These are phyloP conservation scores for Trichosporon inkin DNA, from an alignment of 1,284 basidiomycete species.

Conservation along the genomic window DNA sequence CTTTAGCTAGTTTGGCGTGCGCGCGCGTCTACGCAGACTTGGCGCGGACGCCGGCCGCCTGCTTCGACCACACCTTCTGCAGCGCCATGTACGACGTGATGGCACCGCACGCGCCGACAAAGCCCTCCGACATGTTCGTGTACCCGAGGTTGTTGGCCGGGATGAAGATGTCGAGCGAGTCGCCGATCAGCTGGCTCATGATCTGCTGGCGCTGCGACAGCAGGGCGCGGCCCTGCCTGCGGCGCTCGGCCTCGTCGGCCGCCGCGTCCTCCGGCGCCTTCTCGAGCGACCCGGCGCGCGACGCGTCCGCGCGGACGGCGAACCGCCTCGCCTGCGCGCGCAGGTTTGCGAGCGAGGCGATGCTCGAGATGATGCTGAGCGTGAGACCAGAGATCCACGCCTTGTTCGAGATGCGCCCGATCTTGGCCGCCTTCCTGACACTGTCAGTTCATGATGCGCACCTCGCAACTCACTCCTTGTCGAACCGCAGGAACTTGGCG, in stretches of 20 bases:
- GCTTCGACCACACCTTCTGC: constrained; percentile 49
- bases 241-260: constrained; percentile 37
- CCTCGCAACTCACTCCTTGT: constrained; percentile 41
- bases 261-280: constrained; percentile 34
- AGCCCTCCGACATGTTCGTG: constrained; percentile 77
- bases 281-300: constrained; percentile 30
- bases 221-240: constrained; percentile 46
- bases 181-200: constrained; percentile 47
- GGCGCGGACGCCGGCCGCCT: constrained; percentile 22
- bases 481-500: constrained; percentile 65
- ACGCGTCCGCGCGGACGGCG: constrained; percentile 36
- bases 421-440: constrained; percentile 62
- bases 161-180: constrained; percentile 62
- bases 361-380: constrained; percentile 64
- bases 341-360: constrained; percentile 46
- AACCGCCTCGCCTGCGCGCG: constrained; percentile 45
- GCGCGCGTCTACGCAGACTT: constrained; percentile 4
- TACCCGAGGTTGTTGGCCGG: constrained; percentile 79
- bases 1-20: not conserved
- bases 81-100: constrained; percentile 54
- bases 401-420: constrained; percentile 70
- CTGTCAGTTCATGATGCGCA: not conserved
- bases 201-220: constrained; percentile 47
- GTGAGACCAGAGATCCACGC: constrained; percentile 89
- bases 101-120: constrained; percentile 62